Evolutionary conservation across 225 moss, liverwort and hornwort species (phyloP), one percentile per base, ranked within the genome.

Genomic region (Neckera pumila): DNA sequence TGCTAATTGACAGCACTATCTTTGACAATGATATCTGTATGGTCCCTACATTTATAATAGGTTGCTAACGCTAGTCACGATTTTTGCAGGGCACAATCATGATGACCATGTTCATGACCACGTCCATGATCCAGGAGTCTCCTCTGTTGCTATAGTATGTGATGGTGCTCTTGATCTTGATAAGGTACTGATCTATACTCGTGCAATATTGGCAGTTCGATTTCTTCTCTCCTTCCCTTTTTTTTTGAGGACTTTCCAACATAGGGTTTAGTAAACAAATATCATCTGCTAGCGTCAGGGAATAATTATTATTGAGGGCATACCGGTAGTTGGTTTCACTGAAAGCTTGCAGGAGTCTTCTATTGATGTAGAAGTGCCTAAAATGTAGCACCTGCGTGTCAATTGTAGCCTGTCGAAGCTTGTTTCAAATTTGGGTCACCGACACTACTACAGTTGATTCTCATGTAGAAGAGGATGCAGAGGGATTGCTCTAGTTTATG

Each of bases 61-160:
- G 31, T 86, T 22, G 54, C 88, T 77, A 33, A 92, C 20, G 51
- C 40, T 23, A 22, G 65, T 57, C 30, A 71, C 72, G 61, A 63
- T 71, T 51, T 83, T 88, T 88, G 88, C 92, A 94, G 94, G 94
- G 62, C 97, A 96, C 84, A 90, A 91, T 54, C 96, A 96, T 86
- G 92, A 83, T n/a, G 91, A 87, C 49, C 97, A 99, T 89, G 92
- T 31, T 34, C 95, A 99, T 92, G 97, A 99, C 86, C 98, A 99
- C 82, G 94, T 95, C 66, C 98, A 99, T 87, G 98, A 99, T 86
- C 98, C 98, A 79, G 96, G 96, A 82, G 97, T 99, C 85, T 91
- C 98, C 33, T 99, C 98, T 79, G 98, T 99, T 69, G 85, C 96
- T 87, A 97, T 99, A 79, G 96, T 99, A 38, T 96, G 96, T 91